Evolutionary conservation across 352 stramenopile genomes (phyloP).

Genomic region (Phytopythium litorale): DNA sequence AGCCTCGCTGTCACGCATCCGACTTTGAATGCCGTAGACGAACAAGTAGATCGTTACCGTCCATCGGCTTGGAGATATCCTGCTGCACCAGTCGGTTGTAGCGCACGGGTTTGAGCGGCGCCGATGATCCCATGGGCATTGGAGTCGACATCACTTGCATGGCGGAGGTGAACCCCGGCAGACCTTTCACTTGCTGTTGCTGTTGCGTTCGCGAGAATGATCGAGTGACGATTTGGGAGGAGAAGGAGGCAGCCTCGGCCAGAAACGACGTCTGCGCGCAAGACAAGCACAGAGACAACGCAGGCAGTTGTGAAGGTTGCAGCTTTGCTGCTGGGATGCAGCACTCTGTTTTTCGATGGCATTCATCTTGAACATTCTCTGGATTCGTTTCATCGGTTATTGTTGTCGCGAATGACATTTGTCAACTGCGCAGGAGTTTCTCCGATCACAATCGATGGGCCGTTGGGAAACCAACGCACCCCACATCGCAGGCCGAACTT

Average conservation of each 20-base stretch:
- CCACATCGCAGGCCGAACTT: no score
- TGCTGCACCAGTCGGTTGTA: slow-evolving; percentile 48
- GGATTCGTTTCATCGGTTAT: neutral
- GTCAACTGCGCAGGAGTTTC: neutral
- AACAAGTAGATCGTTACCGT: slow-evolving; percentile 17
- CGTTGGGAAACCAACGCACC: neutral
- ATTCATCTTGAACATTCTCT: neutral
- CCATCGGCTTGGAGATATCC: slow-evolving; percentile 47
- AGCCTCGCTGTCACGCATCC: slow-evolving; percentile 12
- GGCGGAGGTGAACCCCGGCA: neutral
- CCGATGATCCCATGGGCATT: neutral
- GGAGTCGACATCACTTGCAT: neutral
- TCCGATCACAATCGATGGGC: neutral
- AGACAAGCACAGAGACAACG: neutral
- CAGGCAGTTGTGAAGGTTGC: neutral
- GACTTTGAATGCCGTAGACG: neutral
- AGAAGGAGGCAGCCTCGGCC: no score
- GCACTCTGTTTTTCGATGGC: neutral
- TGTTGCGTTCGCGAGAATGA: neutral
- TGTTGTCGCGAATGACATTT: neutral
- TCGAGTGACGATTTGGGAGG: neutral
- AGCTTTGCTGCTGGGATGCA: neutral
- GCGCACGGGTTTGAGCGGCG: neutral
- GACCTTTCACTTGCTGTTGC: neutral
- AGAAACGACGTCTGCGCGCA: no score